Conservation (phyloP, 306 rosid genomes). For the Leucaena leucocephala region DNA sequence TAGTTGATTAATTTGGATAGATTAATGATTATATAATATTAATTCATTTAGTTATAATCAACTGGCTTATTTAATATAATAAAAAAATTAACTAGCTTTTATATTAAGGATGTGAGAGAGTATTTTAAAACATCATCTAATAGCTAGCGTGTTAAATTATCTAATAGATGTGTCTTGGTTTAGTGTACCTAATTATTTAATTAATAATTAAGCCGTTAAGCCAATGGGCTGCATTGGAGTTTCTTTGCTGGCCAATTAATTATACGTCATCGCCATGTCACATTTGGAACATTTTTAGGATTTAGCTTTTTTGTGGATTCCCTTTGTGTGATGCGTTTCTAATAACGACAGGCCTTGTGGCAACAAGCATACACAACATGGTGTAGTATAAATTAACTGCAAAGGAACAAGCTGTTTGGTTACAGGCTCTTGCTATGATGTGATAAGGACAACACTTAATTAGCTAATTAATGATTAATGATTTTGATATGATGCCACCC, state of each 20-base stretch:
- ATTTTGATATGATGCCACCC: not conserved
- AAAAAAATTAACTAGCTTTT: too few species aligned
- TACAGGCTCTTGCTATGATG: not conserved
- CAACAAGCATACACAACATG: not conserved
- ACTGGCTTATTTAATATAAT: too few species aligned
- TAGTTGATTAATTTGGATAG: too few species aligned
- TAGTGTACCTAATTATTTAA: too few species aligned
- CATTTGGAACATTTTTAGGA: not conserved
- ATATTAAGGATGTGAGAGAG: too few species aligned
- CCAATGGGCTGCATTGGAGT: not conserved
- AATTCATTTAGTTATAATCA: too few species aligned
- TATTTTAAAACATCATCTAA: too few species aligned
- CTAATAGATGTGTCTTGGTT: too few species aligned
- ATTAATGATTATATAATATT: too few species aligned
- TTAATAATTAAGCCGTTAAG: not conserved
- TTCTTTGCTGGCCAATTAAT: not conserved
- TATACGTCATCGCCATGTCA: not conserved
- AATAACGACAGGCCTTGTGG: slow-evolving; percentile 1
- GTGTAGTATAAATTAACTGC: not conserved
- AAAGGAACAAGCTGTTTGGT: not conserved
- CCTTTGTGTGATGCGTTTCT: not conserved
- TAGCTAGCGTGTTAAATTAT: too few species aligned
- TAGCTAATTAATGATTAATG: not conserved
- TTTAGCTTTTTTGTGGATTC: not conserved
- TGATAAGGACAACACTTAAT: not conserved